Percentiles rank a stretch among this genome's conserved stretches.
Conservation (phyloP, 2,329 filamentous ascomycete genomes). For the Xylariales sp. region DNA sequence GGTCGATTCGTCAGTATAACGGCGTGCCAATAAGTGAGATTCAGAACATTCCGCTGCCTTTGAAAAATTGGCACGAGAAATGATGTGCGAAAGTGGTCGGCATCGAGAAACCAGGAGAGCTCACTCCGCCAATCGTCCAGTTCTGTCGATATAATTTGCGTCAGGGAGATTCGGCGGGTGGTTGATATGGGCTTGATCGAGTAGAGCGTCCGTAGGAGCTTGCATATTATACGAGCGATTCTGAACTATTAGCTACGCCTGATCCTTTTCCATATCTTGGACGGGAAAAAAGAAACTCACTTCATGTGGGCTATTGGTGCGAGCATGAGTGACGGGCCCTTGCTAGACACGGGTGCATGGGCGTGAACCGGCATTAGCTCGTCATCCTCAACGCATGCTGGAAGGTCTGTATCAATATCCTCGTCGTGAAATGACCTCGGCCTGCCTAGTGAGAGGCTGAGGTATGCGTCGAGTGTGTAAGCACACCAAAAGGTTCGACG, state of each 20-base stretch:
- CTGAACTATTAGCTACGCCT: background rate
- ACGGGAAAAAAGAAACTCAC: slow-evolving; percentile 10
- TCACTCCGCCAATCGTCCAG: slow-evolving; percentile 40
- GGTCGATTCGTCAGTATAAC: slow-evolving; percentile 27
- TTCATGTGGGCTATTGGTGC: slow-evolving; percentile 39
- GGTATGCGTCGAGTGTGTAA: slow-evolving; percentile 60
- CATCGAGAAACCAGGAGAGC: slow-evolving; percentile 37
- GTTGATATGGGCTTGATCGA: slow-evolving; percentile 24
- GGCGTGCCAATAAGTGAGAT: slow-evolving; percentile 28
- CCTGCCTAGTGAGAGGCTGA: slow-evolving; percentile 57
- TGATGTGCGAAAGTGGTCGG: slow-evolving; percentile 34
- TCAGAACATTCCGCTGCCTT: slow-evolving; percentile 30
- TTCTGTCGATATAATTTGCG: slow-evolving; percentile 27
- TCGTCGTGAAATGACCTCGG: slow-evolving; percentile 61
- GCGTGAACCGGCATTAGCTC: no score
- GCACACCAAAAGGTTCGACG: slow-evolving; percentile 57
- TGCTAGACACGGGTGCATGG: background rate
- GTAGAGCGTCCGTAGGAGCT: slow-evolving; percentile 39
- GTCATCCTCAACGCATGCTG: slow-evolving; percentile 49
- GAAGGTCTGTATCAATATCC: slow-evolving; percentile 61
- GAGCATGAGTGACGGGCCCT: slow-evolving; percentile 30
- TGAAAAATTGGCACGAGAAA: slow-evolving; percentile 44
- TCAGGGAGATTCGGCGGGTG: slow-evolving; percentile 18
- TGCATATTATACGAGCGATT: slow-evolving; percentile 36
- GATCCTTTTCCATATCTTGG: background rate